Evolutionary conservation across 164 flowering plant genomes (phyloP).

Genomic region (Tetrastigma voinierianum): DNA sequence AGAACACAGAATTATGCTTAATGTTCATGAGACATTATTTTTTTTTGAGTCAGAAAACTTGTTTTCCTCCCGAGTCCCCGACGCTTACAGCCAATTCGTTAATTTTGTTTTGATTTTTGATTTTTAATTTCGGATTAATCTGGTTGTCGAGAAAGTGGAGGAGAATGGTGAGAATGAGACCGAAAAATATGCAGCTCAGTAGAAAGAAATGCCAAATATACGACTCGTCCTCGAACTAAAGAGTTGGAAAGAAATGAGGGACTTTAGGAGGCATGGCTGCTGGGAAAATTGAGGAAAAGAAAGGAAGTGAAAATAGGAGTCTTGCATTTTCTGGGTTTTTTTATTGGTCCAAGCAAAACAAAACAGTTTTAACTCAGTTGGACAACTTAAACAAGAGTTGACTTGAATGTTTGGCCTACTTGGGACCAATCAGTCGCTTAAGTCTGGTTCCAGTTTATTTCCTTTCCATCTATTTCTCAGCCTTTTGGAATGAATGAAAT

Average conservation of each 20-base stretch:
- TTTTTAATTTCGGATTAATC: too few relatives aligned
- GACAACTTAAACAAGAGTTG: not conserved
- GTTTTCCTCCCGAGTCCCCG: not conserved
- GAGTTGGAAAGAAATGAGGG: not conserved
- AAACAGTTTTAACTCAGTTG: not conserved
- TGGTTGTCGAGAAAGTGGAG: too few relatives aligned
- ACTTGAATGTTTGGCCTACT: not conserved
- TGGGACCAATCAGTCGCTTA: not conserved
- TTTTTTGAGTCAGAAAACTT: not conserved
- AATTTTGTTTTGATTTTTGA: too few relatives aligned
- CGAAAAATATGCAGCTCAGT: too few relatives aligned
- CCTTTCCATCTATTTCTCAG: too few relatives aligned
- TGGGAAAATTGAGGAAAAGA: not conserved
- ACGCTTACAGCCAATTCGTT: too few relatives aligned
- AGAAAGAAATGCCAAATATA: not conserved
- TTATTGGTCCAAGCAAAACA: not conserved
- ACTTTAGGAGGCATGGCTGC: not conserved
- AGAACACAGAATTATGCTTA: not conserved
- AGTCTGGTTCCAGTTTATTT: not conserved
- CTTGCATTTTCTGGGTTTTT: not conserved
- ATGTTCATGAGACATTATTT: not conserved
- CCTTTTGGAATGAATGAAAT: not conserved
- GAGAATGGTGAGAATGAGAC: too few relatives aligned
- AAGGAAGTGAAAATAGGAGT: not conserved
- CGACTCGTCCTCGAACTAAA: not conserved